Conservation (phyloP, 495 filamentous ascomycete genomes). For the Penicillium coffeae region DNA sequence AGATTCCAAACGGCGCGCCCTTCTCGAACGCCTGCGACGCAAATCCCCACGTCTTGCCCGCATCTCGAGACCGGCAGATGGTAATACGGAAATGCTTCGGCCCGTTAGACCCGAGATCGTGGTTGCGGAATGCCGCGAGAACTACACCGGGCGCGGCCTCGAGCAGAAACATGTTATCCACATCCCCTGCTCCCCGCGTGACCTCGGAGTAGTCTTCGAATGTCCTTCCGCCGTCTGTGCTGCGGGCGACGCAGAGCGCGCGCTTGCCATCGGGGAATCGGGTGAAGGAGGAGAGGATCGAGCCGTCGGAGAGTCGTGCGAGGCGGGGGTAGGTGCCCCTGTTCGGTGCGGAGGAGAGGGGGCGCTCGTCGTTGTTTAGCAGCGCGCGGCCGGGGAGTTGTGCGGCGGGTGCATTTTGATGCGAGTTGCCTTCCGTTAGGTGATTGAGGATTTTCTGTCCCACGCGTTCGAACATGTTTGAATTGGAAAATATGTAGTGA, state of each 20-base stretch:
- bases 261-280: constrained; percentile 28
- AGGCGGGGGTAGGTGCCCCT: constrained; percentile 42
- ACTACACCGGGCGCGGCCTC: constrained; percentile 47
- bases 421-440: constrained; percentile 23
- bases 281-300: constrained; percentile 41
- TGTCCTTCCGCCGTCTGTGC: constrained; percentile 33
- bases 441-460: constrained; percentile 37
- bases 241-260: constrained; percentile 31
- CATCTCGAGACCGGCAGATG: constrained; percentile 53
- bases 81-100: constrained; percentile 57
- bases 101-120: constrained; percentile 40
- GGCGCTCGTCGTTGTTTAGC: constrained; percentile 38
- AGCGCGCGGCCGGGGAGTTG: constrained; percentile 18
- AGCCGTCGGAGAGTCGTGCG: constrained; percentile 34
- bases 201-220: constrained; percentile 38
- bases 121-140: constrained; percentile 58
- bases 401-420: constrained; percentile 1
- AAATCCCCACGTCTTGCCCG: constrained; percentile 50
- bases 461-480: constrained; percentile 31
- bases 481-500: background rate
- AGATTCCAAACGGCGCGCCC: constrained; percentile 45
- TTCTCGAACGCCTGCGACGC: constrained; percentile 50
- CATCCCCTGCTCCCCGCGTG: constrained; percentile 40
- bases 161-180: constrained; percentile 58
- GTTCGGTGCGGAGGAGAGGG: constrained; percentile 36